Conservation (phyloP, 176 grass and related monocot species). For the Bolboschoenus planiculmis region DNA sequence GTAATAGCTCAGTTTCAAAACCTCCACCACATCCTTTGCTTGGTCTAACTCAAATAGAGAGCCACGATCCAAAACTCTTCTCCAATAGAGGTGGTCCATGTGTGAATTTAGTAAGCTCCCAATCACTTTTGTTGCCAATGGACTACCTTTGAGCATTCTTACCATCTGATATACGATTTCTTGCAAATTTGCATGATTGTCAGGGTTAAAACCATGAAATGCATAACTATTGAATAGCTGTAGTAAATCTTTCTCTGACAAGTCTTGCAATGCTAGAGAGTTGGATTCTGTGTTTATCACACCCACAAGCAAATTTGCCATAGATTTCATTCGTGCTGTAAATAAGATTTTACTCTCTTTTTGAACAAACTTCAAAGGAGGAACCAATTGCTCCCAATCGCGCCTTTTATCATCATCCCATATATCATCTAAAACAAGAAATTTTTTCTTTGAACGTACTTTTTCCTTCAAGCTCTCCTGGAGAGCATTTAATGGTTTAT, state of each 20-base stretch:
- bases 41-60: conserved; percentile 15
- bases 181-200: conserved; percentile 6
- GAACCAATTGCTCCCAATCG: conserved; percentile 6
- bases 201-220: conserved; percentile 14
- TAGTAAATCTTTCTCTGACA: conserved; percentile 26
- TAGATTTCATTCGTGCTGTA: background rate
- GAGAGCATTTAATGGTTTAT: background rate
- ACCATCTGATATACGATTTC: conserved; percentile 23
- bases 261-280: conserved; percentile 13
- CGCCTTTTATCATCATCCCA: background rate
- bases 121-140: conserved; percentile 42
- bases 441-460: background rate
- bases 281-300: conserved; percentile 11
- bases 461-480: background rate
- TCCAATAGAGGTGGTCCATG: conserved; percentile 15
- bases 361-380: conserved; percentile 1
- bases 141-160: conserved; percentile 30
- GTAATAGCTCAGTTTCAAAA: conserved; percentile 37
- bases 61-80: conserved; percentile 9
- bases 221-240: conserved; percentile 26
- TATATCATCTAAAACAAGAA: conserved; percentile 32
- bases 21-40: conserved; percentile 26
- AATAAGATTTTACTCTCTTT: conserved; percentile 29
- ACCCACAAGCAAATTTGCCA: background rate
- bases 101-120: conserved; percentile 24